These are phyloP conservation scores for Vitis hybrid DNA, from an alignment of 177 flowering plant genomes.

Conservation along the genomic window DNA sequence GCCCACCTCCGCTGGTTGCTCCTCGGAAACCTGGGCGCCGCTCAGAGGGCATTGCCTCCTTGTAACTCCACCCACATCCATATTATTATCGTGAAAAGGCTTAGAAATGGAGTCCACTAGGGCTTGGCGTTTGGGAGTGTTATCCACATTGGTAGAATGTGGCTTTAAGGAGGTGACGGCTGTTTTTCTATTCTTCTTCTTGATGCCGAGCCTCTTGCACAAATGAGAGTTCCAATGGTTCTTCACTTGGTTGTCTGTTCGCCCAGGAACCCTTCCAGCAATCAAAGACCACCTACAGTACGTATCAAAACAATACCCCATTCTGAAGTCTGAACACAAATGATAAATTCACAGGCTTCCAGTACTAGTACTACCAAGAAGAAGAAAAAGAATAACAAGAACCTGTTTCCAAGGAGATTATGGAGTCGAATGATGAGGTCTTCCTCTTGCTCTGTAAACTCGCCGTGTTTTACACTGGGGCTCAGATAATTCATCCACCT, in stretches of 20 bases:
- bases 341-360: neutral
- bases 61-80: too few species aligned
- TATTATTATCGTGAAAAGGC: too few species aligned
- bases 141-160: neutral
- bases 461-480: conserved; percentile 36
- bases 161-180: neutral
- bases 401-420: conserved; percentile 57
- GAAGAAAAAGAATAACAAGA: neutral
- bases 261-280: conserved; percentile 46
- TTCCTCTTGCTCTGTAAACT: conserved; percentile 42
- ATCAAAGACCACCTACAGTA: conserved; percentile 47
- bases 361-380: neutral
- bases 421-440: conserved; percentile 49
- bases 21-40: neutral
- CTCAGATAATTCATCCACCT: conserved; percentile 47
- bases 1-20: neutral
- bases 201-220: conserved; percentile 40
- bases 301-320: neutral
- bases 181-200: conserved; percentile 6
- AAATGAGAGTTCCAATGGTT: conserved; percentile 47
- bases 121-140: neutral
- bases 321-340: neutral
- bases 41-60: neutral
- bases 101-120: too few species aligned
- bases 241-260: conserved; percentile 50